Percentiles rank a stretch among this genome's conserved stretches.
These are phyloP conservation scores for Colletotrichum sublineola DNA, from an alignment of 2,329 filamentous ascomycete genomes.

Conservation along the genomic window DNA sequence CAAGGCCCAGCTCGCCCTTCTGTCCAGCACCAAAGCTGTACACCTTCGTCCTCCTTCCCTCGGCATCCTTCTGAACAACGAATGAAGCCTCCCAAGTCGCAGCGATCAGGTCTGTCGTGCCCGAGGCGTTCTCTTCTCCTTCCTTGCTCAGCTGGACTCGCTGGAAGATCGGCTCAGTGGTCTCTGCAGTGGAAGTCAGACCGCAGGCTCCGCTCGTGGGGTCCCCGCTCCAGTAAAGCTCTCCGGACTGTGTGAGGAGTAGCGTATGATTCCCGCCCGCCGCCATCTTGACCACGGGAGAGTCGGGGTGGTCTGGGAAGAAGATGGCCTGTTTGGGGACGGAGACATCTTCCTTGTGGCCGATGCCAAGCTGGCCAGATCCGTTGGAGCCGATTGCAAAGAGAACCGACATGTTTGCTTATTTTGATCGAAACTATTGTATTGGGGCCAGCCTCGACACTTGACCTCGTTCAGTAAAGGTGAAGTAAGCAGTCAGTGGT, in stretches of 20 bases:
- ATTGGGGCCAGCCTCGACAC: not conserved
- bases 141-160: slow-evolving; percentile 53
- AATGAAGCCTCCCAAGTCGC: slow-evolving; percentile 86
- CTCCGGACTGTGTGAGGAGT: slow-evolving; percentile 71
- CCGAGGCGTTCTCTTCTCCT: slow-evolving; percentile 45
- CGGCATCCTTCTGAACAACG: slow-evolving; percentile 64
- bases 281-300: slow-evolving; percentile 56
- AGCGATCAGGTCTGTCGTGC: slow-evolving; percentile 61
- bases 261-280: slow-evolving; percentile 92
- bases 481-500: too few species aligned
- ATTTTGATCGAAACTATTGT: not conserved
- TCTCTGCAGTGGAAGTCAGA: slow-evolving; percentile 47
- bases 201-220: slow-evolving; percentile 68
- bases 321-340: slow-evolving; percentile 75
- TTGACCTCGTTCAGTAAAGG: not conserved
- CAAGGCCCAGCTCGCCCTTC: slow-evolving; percentile 81
- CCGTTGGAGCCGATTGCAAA: slow-evolving; percentile 83
- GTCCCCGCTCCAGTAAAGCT: slow-evolving; percentile 76
- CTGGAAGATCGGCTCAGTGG: slow-evolving; percentile 55
- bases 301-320: slow-evolving; percentile 53
- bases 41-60: slow-evolving; percentile 61
- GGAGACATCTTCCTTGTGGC: slow-evolving; percentile 78
- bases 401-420: slow-evolving; percentile 61
- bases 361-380: slow-evolving; percentile 80
- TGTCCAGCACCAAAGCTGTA: slow-evolving; percentile 75